Percentiles rank a stretch among this genome's conserved stretches.
Conservation (phyloP, 805 yeast species). For the Tetrapisispora phaffii region DNA sequence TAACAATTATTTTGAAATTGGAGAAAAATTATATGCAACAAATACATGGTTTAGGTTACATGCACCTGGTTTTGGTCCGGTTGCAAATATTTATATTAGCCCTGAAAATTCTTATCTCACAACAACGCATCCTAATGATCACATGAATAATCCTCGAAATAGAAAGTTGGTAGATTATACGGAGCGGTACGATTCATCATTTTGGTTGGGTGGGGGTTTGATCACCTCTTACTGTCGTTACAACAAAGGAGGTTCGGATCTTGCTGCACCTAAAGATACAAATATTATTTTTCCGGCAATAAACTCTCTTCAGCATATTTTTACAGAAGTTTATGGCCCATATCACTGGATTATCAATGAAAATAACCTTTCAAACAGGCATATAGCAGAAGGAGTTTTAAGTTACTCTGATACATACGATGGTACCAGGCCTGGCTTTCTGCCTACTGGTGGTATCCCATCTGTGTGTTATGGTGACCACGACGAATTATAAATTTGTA, state of each 20-base stretch:
- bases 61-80: not conserved
- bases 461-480: not conserved
- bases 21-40: not conserved
- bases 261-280: not conserved
- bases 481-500: not conserved
- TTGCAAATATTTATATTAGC: not conserved
- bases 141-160: not conserved
- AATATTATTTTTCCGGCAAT: not conserved
- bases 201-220: not conserved
- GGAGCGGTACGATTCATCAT: not conserved
- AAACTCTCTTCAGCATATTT: not conserved
- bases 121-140: not conserved
- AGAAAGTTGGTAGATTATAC: not conserved
- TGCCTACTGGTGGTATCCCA: not conserved
- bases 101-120: not conserved
- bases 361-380: not conserved
- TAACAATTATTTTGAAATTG: not conserved
- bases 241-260: not conserved
- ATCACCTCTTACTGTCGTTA: not conserved
- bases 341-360: not conserved
- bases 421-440: not conserved
- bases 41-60: not conserved
- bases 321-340: not conserved
- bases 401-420: not conserved
- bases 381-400: not conserved